A percentile compares a stretch with the other conserved stretches of the same genome.
Conservation (phyloP, 2,329 filamentous ascomycete species). For the Alternaria hordeiaustralica region DNA sequence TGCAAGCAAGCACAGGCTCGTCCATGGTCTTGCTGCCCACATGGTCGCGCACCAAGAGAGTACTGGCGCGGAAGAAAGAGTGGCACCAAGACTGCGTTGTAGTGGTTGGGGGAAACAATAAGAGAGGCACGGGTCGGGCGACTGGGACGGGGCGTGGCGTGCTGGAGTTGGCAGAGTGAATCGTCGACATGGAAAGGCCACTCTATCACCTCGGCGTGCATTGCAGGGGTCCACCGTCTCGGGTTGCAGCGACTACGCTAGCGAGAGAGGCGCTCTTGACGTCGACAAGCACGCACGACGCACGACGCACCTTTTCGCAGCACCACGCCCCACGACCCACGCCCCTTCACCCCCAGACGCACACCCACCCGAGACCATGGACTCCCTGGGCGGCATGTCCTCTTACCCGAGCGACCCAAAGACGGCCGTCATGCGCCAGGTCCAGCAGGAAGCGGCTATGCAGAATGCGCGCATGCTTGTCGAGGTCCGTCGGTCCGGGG, state of each 20-base stretch:
- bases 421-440: slow-evolving; percentile 58
- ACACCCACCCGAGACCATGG: slow-evolving; percentile 31
- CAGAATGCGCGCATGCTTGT: slow-evolving; percentile 59
- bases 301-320: not conserved
- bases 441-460: slow-evolving; percentile 60
- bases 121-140: slow-evolving; percentile 29
- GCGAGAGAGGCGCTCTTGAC: slow-evolving; percentile 33
- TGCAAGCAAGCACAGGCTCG: slow-evolving; percentile 47
- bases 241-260: slow-evolving; percentile 18
- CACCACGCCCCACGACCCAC: not conserved
- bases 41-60: slow-evolving; percentile 31
- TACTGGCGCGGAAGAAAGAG: slow-evolving; percentile 31
- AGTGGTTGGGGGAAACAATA: slow-evolving; percentile 27
- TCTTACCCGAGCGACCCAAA: slow-evolving; percentile 51
- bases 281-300: slow-evolving; percentile 26
- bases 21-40: slow-evolving; percentile 45
- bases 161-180: slow-evolving; percentile 21
- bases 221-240: slow-evolving; percentile 28
- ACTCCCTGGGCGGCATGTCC: slow-evolving; percentile 42
- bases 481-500: slow-evolving; percentile 33
- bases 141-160: slow-evolving; percentile 38
- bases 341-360: not conserved
- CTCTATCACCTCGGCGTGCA: slow-evolving; percentile 33
- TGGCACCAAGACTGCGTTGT: slow-evolving; percentile 34
- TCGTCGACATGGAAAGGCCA: slow-evolving; percentile 15